A percentile compares a stretch with the other conserved stretches of the same genome.
phyloP scores from a whole-genome alignment of 352 stramenopile genomes.

The Paralagenidium karlingii region DNA sequence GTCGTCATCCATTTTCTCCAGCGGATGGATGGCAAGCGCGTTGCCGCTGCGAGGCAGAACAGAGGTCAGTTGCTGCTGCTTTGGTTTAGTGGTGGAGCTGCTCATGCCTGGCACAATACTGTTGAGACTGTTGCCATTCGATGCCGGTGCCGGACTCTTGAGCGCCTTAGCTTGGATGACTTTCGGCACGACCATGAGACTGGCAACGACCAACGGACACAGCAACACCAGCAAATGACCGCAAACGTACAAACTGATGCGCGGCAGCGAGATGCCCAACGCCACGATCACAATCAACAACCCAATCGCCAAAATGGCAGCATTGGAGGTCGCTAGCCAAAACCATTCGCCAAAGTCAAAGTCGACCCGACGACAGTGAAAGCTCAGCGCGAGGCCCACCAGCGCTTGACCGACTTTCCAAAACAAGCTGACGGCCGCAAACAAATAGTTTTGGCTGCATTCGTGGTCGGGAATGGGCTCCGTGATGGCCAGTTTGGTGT shows the following conservation, averaged over 20 bases:
- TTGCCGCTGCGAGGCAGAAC: no score
- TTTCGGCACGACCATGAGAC: not conserved
- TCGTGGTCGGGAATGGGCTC: conserved; percentile 9
- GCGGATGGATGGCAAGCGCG: no score
- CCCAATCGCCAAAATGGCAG: conserved; percentile 29
- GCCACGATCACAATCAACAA: conserved; percentile 32
- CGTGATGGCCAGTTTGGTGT: no score
- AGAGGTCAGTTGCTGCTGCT: no score
- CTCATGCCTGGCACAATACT: no score
- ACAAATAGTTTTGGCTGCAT: conserved; percentile 23
- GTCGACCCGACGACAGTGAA: conserved; percentile 45
- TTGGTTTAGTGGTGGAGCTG: no score
- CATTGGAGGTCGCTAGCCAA: conserved; percentile 36
- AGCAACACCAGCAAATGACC: not conserved
- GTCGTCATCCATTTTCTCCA: no score
- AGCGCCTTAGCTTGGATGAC: not conserved
- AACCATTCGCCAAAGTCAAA: conserved; percentile 49
- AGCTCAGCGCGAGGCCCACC: conserved; percentile 26
- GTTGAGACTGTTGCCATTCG: no score
- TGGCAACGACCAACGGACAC: not conserved
- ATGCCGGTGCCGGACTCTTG: no score
- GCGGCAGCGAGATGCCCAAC: conserved; percentile 25
- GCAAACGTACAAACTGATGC: conserved; percentile 1
- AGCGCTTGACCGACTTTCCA: conserved; percentile 38
- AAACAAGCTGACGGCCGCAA: conserved; percentile 33